Conservation (phyloP, 805 yeast genomes). For the Candida hungchunana region DNA sequence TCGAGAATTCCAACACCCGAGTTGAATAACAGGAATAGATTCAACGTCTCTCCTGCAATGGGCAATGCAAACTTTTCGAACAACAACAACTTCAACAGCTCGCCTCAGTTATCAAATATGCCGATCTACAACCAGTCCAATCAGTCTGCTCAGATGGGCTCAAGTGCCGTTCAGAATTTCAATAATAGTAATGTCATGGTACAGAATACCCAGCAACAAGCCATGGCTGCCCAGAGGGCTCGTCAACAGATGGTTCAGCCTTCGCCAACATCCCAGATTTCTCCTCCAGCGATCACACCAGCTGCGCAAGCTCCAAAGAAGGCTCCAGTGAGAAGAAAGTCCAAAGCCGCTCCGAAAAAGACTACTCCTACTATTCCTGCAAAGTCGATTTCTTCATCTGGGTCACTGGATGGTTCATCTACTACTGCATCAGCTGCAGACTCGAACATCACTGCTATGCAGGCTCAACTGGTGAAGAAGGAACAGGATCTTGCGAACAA, state of each 20-base stretch:
- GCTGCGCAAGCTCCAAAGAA: constrained; percentile 15
- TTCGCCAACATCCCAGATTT: constrained; percentile 5
- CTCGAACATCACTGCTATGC: constrained; percentile 8
- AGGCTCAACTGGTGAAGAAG: constrained; percentile 20
- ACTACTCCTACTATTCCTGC: constrained; percentile 11
- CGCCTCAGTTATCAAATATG: constrained; percentile 15
- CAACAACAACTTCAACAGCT: constrained; percentile 9
- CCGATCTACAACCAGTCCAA: constrained; percentile 3
- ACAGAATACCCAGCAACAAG: constrained; percentile 1
- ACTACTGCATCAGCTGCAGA: constrained; percentile 6
- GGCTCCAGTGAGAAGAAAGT: constrained; percentile 14
- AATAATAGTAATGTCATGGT: no score
- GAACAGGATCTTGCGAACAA: constrained; percentile 23
- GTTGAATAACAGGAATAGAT: constrained; percentile 12
- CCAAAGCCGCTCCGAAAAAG: constrained; percentile 12
- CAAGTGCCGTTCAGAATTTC: no score
- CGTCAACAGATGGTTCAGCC: constrained; percentile 11
- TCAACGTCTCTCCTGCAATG: constrained; percentile 16
- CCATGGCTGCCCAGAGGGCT: constrained; percentile 2
- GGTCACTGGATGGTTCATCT: constrained; percentile 6
- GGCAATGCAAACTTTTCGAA: constrained; percentile 11
- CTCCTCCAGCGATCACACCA: constrained; percentile 2
- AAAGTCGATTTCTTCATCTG: constrained; percentile 6
- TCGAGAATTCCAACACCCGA: constrained; percentile 16
- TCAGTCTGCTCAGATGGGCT: constrained; percentile 1